Evolutionary conservation across 2,329 filamentous ascomycete species (phyloP), one percentile per base, ranked within the genome.

Genomic region (Diaporthe velutina): DNA sequence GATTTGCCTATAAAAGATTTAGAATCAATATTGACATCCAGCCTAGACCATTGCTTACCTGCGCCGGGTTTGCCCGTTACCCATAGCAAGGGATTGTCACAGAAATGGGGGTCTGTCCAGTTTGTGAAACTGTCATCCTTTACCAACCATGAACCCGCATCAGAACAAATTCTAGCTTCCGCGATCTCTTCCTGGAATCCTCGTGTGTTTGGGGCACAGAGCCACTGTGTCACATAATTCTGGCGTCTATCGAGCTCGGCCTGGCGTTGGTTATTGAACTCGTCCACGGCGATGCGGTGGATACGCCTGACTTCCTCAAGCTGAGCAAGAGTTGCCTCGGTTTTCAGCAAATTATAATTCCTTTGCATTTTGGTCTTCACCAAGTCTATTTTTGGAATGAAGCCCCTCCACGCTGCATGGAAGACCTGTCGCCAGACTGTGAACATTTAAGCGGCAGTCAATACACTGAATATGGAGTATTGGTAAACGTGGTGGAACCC

Each of bases 311-410:
- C 52, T 33, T 55, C 52, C 28, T 55, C 52, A 6, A 55, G 8
- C 17, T 55, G 52, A 33, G 52, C 52, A 9, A 55, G 28, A 33
- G 52, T 30, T 7, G 52, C 52, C 28, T 55, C 52, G 13, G 52
- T 22, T 33, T 55, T 55, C 4, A 55, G 28, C 52, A 55, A 33
- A 33, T 55, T 55, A 55, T 55, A 55, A 17, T 55, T 55, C 8
- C 52, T 28, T 55, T 55, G 52, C 52, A 55, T 55, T 55, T 55
- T 55, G 52, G 52, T 55, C 17, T 55, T 55, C 7, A 55, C 28
- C 52, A 55, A 55, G 52, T 55, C 52, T 33, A 55, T 33, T 4
- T 55, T 55, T 55, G 52, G 28, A 10, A 2, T 33, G 28, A 55
- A 55, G 4, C 52, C 52, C 22, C 52, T 33, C 52, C 52, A 55